Base-by-base conservation (phyloP, 106 monocot species). In the Phalaenopsis aphrodite region DNA sequence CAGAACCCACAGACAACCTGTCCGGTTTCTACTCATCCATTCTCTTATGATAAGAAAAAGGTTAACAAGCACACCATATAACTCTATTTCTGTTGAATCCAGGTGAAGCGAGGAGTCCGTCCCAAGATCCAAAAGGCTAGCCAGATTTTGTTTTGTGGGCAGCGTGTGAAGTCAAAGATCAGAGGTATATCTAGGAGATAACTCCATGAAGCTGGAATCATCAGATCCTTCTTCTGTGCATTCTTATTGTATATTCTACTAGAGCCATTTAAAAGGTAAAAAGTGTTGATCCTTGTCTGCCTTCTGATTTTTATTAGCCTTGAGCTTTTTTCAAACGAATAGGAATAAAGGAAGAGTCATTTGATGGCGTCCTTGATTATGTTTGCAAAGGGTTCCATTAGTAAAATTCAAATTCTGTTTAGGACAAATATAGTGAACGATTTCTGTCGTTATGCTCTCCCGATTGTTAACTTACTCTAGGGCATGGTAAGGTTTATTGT, bases 31-130 rank as follows among this genome's bases (percentile, higher is more conserved):
- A 41, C 18, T 72, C 47, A 41, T 55, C 15, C 12, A 2, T 77
- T 68, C 42, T 78, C 14, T 19, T 73, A 2, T 46, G 23, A 56
- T n/a, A 42, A 43, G 17, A 61, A 5, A 8, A 61, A 61, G n/a
- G n/a, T 14, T 8, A 38, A 19, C 75, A 17, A 81, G 42, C 36
- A 3, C 14, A 17, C 10, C 56, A 72, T 76, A 72, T 76, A 41
- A 55, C 65, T 37, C 17, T 19, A 64, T 66, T 72, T 43, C 77
- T 83, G 8, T 52, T 36, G 19, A 64, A 56, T 55, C 18, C 82
- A 91, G 91, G 73, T 83, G 61, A 88, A 83, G 43, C 80, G 87
- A 79, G 87, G 77, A 83, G 43, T 75, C 16, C 79, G 66, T 83
- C 78, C 15, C 46, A 55, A 57, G 43, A 77, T 84, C 30, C 81